Base-by-base conservation (phyloP, 495 filamentous ascomycete species). In the Niebla homalea region DNA sequence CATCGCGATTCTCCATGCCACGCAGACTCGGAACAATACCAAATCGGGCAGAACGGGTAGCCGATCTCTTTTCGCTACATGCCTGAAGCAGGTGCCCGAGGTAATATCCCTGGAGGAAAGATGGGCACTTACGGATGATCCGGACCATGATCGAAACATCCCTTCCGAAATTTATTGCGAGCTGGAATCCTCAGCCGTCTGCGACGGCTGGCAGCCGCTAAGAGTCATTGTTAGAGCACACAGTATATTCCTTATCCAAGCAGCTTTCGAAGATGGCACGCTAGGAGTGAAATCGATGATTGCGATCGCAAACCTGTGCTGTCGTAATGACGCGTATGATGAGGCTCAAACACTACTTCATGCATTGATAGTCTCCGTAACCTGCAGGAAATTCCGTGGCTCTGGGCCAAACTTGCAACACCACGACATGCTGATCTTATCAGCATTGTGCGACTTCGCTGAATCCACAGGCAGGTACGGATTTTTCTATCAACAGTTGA, bases 161-260 rank as follows among this genome's bases (percentile, higher is more conserved):
- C 43, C 57, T 3, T 53, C 55, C 2, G 41, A 38, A 36, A 73
- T 86, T 39, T 87, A 86, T 57, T 75, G 73, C 29, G 79, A 87
- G 46, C 59, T 89, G 26, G 84, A 88, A 55, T 81, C 80, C 44
- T 67, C 74, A 8, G 62, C 65, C 8, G 63, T 63, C 38, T 66
- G 67, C 3, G 57, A 53, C 36, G 83, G 83, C 26, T 88, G 84
- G 84, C 75, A 64, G 45, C 76, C 78, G 49, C 67, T 89, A 0
- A 73, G 75, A 45, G 67, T 75, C 43, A 71, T 83, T 36, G 80
- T 81, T 20, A 74, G 83, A 48, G 74, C 82, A 5, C 81, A 87
- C 48, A 82, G 80, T n/a, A 60, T 87, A 10, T 56, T 66, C 32
- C 64, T 84, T 29, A 58, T 89, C 25, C 68, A 66, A 22, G 65